These are phyloP conservation scores for Solanum clarkiae DNA, from an alignment of 257 asterid species.

Conservation along the genomic window DNA sequence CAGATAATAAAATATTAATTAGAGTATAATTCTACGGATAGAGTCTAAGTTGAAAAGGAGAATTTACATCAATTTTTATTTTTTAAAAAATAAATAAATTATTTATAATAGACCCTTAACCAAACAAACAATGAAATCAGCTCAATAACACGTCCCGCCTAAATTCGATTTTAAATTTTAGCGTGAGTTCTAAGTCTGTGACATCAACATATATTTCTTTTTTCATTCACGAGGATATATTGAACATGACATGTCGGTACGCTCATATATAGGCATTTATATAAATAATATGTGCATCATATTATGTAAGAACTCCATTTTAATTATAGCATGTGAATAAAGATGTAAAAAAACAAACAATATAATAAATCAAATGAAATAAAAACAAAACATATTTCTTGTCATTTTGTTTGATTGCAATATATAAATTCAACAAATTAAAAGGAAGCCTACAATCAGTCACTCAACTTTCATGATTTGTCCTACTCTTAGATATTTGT, in stretches of 20 bases:
- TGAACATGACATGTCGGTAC: not conserved
- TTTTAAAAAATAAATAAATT: not conserved
- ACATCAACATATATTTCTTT: too few relatives aligned
- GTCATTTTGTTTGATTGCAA: not conserved
- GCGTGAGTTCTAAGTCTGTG: too few relatives aligned
- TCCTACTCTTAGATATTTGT: not conserved
- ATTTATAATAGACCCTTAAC: not conserved
- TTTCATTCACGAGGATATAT: not conserved
- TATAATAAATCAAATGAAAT: not conserved
- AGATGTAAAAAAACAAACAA: not conserved
- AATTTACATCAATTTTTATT: not conserved
- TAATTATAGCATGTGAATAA: not conserved
- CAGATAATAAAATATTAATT: not conserved
- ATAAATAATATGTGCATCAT: not conserved
- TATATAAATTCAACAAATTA: not conserved
- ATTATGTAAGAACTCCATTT: not conserved
- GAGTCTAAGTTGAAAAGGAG: not conserved
- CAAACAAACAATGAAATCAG: not conserved
- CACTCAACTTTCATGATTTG: not conserved
- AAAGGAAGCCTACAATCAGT: not conserved
- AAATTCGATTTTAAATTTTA: too few relatives aligned
- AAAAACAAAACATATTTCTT: not conserved
- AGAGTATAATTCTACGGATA: fast-evolving
- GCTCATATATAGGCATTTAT: not conserved
- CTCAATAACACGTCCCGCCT: too few relatives aligned